phyloP scores from a whole-genome alignment of 78 protist species.

The Polysphondylium violaceum region DNA sequence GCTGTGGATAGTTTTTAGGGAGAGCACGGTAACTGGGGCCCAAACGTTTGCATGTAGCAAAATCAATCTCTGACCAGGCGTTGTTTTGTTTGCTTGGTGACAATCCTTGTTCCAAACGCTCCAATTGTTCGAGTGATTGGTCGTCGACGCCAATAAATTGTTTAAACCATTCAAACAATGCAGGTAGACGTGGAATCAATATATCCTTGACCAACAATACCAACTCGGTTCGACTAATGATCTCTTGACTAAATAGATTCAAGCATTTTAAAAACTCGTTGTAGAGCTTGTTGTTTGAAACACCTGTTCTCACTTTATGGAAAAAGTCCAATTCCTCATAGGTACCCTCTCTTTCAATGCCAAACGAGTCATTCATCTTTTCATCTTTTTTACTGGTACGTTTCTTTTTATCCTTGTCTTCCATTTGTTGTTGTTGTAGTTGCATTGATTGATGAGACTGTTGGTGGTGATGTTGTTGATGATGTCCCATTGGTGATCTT shows the following conservation, averaged over 20 bases:
- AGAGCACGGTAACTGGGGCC: constrained; percentile 89
- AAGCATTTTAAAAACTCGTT: constrained; percentile 90
- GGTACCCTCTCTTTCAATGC: constrained; percentile 28
- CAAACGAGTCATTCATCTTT: neutral
- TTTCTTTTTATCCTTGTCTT: neutral
- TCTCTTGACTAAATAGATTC: constrained; percentile 82
- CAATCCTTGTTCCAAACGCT: constrained; percentile 24
- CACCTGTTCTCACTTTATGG: constrained; percentile 47
- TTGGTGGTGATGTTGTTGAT: constrained; percentile 23
- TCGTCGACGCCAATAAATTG: constrained; percentile 82
- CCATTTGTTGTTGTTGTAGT: constrained; percentile 11
- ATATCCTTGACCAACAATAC: constrained; percentile 80
- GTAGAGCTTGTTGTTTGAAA: constrained; percentile 66
- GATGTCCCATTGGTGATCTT: constrained; percentile 26
- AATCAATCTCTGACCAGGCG: constrained; percentile 76
- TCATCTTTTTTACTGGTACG: constrained; percentile 10
- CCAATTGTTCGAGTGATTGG: constrained; percentile 42
- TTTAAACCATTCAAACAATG: constrained; percentile 82
- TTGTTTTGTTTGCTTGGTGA: constrained; percentile 26
- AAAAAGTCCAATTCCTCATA: constrained; percentile 63
- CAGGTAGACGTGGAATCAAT: constrained; percentile 64
- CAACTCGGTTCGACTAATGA: constrained; percentile 80
- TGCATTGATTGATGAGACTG: constrained; percentile 15
- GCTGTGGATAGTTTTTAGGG: constrained; percentile 76
- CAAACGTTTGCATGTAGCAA: constrained; percentile 61